phyloP scores from a whole-genome alignment of 768 basidiomycete species.

The Trametopsis cervina region DNA sequence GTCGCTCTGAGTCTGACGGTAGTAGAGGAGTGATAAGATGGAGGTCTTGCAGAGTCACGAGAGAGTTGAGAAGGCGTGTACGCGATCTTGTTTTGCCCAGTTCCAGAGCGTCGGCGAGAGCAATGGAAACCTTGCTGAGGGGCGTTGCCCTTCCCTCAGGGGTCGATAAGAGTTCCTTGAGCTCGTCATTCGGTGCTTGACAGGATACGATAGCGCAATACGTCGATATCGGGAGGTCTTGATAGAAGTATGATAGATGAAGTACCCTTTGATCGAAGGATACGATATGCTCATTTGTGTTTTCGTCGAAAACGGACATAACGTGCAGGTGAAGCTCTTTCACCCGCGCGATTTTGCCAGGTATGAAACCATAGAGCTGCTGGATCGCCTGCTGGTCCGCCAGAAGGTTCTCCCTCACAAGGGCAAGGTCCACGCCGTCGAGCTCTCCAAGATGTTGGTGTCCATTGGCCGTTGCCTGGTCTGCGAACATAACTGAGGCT shows the following conservation, averaged over 20 bases:
- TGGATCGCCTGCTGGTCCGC: conserved; percentile 63
- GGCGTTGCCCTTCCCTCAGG: conserved; percentile 40
- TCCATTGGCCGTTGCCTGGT: background rate
- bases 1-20: conserved; percentile 31
- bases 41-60: conserved; percentile 52
- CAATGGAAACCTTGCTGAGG: conserved; percentile 46
- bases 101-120: conserved; percentile 45
- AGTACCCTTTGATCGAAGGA: conserved; percentile 52
- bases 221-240: conserved; percentile 57
- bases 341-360: conserved; percentile 58
- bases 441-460: conserved; percentile 21
- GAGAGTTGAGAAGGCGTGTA: conserved; percentile 51
- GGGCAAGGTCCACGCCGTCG: conserved; percentile 44
- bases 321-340: conserved; percentile 56
- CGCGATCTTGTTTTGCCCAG: conserved; percentile 54
- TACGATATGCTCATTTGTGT: conserved; percentile 37
- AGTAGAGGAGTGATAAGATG: conserved; percentile 55
- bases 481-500: background rate
- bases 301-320: conserved; percentile 39
- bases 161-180: conserved; percentile 43
- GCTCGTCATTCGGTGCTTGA: conserved; percentile 47
- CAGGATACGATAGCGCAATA: conserved; percentile 61
- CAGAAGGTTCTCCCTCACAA: conserved; percentile 55
- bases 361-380: conserved; percentile 69
- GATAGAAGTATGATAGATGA: conserved; percentile 50